phyloP scores from a whole-genome alignment of 768 basidiomycete genomes.

The Auricularia auricula-judae region DNA sequence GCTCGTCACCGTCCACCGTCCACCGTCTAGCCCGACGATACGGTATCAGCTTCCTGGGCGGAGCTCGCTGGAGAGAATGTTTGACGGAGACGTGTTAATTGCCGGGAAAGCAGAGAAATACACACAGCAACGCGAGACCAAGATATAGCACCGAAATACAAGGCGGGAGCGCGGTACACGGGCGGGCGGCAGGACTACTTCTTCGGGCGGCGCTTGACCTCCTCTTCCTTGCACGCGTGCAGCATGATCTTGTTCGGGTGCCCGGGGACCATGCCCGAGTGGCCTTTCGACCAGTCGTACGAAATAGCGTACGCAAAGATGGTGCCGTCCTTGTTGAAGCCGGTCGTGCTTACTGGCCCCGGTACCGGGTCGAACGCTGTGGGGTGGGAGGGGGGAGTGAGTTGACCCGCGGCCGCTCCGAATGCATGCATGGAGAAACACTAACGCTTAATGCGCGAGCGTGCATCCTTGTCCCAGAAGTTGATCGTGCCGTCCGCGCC shows the following conservation, averaged over 20 bases:
- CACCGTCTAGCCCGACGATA: no score
- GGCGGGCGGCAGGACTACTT: not conserved
- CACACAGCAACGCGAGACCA: no score
- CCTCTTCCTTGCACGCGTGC: slow-evolving; percentile 29
- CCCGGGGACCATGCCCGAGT: slow-evolving; percentile 66
- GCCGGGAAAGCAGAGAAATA: no score
- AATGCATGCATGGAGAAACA: slow-evolving; percentile 2
- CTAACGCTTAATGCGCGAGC: slow-evolving; percentile 83
- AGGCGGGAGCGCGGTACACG: no score
- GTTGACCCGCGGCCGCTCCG: slow-evolving; percentile 2
- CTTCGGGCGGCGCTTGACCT: slow-evolving; percentile 25
- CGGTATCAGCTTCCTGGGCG: no score
- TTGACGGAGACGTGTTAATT: no score
- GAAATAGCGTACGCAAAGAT: slow-evolving; percentile 90
- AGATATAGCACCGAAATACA: no score
- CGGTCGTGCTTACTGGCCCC: slow-evolving; percentile 67
- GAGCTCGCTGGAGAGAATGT: no score
- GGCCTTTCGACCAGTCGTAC: slow-evolving; percentile 91
- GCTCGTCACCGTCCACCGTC: no score
- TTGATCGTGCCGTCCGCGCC: slow-evolving; percentile 81
- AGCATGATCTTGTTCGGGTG: slow-evolving; percentile 30
- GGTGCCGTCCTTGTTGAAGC: slow-evolving; percentile 79
- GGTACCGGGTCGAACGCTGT: slow-evolving; percentile 62
- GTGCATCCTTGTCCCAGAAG: slow-evolving; percentile 92
- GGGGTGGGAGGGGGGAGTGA: not conserved